phyloP scores from a whole-genome alignment of 139 green algal genomes.

The Chlorella vulgaris region DNA sequence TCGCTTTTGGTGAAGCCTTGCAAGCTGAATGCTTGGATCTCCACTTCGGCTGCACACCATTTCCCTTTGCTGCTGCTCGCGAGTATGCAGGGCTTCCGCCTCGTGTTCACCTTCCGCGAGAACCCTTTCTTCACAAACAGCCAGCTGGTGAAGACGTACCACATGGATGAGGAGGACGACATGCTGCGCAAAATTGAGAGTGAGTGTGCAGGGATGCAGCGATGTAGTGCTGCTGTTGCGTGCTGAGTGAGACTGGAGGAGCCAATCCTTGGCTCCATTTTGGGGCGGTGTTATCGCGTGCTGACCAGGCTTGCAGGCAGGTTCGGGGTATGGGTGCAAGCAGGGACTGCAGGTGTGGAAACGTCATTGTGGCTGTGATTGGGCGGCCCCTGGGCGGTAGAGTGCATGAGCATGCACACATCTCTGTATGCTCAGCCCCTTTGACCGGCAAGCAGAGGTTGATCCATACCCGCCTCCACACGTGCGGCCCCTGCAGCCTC shows the following conservation, averaged over 20 bases:
- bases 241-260: no score
- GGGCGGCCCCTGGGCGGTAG: no score
- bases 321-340: no score
- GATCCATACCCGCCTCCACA: no score
- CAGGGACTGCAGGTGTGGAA: no score
- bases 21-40: neutral
- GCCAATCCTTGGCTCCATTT: no score
- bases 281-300: no score
- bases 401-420: neutral
- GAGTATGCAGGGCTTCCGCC: slow-evolving; percentile 64
- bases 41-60: neutral
- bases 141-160: slow-evolving; percentile 57
- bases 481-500: slow-evolving; percentile 36
- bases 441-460: no score
- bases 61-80: neutral
- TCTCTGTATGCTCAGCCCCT: neutral
- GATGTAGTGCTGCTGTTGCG: no score
- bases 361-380: no score
- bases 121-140: slow-evolving; percentile 93
- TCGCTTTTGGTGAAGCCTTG: neutral
- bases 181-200: slow-evolving; percentile 57
- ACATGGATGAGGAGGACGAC: slow-evolving; percentile 64
- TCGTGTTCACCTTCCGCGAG: slow-evolving; percentile 74
- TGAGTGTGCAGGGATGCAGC: neutral
- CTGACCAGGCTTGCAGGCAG: no score